Base-by-base conservation (phyloP, 164 flowering plant genomes). In the Aristolochia contorta region DNA sequence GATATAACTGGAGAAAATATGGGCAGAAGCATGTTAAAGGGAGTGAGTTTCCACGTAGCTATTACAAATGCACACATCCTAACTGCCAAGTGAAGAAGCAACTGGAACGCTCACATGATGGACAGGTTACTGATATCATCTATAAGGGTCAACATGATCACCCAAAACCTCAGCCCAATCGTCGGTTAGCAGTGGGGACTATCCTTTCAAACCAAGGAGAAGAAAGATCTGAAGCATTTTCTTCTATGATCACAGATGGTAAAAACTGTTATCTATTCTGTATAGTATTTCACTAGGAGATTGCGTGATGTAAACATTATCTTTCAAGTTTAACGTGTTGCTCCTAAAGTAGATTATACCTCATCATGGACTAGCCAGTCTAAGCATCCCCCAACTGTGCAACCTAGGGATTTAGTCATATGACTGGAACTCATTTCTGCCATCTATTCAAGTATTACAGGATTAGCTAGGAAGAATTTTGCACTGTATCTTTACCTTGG, bases 1-100 rank as follows among this genome's bases (percentile, higher is more conserved):
- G 89, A 16, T 86, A 73, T 73, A 79, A 82, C 72, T 86, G 92
- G 92, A 74, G 92, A 45, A 86, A 86, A 59, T 86, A 86, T 72
- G 93, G 93, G 43, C 89, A 86, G 73, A 86, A 86, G 67, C 74
- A 68, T 65, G 89, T 86, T 41, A 82, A 76, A 66, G 93, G 86
- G 66, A 84, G 84, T 69, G 80, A 74, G 56, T 86, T 78, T 69
- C 66, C 80, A 33, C 65, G 94, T 47, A 87, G 88, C 70, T 87
- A 82, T 65, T 87, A 83, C 77, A 86, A 65, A 69, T 86, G 93
- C 61, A 80, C 93, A 22, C 74, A 78, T 74, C 80, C 81, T 14
- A 82, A 72, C 54, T 86, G 93, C 71, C 74, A 24, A 61, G 83
- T 77, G 54, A 86, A 86, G 71, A 86, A 81, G 74, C 86, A 79